Base-by-base conservation (phyloP, 345 rosid genomes). In the Trapa bicornis region DNA sequence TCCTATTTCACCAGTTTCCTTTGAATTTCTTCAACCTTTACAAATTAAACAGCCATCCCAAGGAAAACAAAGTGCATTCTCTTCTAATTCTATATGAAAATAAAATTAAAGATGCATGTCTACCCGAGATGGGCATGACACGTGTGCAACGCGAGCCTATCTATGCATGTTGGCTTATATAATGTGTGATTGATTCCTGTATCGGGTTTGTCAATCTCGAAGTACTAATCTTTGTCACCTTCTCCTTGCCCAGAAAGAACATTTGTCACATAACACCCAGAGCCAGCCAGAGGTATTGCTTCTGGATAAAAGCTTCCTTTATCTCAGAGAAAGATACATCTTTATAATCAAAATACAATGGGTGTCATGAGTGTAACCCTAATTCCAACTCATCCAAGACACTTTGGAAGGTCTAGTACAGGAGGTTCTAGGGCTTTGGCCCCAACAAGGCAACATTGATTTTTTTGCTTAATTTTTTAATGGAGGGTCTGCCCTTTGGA, bases 141-240 rank as follows among this genome's bases (percentile, higher is more conserved):
- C 43, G 7, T 41, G 43, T 41, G 2, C 29, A 22, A 41, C 7
- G 43, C 2, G 43, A 2, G 43, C 7, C 43, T 41, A 3, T 45
- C 2, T 5, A 2, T 45, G 7, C 2, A 45, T 45, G 11, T 45
- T 45, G 13, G 48, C 48, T 7, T 45, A 58, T 9, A 58, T 32
- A 32, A 58, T 58, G 2, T 41, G 7, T 41, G 43, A 41, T 22
- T 58, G 75, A 70, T 4, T 37, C 45, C 69, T 78, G 43, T 67
- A 16, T 70, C 52, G 85, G 81, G 57, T 80, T 76, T 71, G 16
- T 38, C 72, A 71, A 75, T 76, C 77, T 83, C 70, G 67, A 69
- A 71, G 57, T 47, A 37, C 63, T 67, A 72, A 71, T 68, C 61
- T 74, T 83, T 81, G 83, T 81, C 87, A 75, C 80, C 79, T 83